A percentile compares a stretch with the other conserved stretches of the same genome.
Conservation (phyloP, 352 stramenopile genomes). For the Phytophthora sojae region DNA sequence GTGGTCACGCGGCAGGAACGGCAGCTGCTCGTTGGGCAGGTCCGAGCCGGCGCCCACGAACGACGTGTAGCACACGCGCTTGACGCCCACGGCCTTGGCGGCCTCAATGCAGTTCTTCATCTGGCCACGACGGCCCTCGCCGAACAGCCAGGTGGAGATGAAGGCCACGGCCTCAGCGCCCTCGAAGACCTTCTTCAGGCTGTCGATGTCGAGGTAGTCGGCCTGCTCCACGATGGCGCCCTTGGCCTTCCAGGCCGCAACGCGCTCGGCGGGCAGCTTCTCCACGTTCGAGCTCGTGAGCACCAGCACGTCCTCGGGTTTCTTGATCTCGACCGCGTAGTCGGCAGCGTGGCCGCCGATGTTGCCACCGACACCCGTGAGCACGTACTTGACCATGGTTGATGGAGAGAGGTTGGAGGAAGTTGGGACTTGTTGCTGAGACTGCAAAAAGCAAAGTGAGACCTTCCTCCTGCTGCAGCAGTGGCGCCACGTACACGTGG, state of each 20-base stretch:
- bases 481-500: too few relatives aligned
- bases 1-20: slow-evolving; percentile 29
- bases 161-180: slow-evolving; percentile 26
- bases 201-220: slow-evolving; percentile 13
- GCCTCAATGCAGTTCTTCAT: slow-evolving; percentile 24
- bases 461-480: not conserved
- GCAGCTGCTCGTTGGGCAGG: slow-evolving; percentile 23
- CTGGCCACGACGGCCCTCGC: slow-evolving; percentile 22
- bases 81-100: slow-evolving; percentile 23
- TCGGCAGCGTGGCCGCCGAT: slow-evolving; percentile 34
- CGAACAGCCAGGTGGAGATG: slow-evolving; percentile 28
- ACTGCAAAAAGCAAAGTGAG: slow-evolving; percentile 26
- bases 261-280: not conserved
- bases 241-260: not conserved
- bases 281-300: not conserved
- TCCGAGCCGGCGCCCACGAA: slow-evolving; percentile 23
- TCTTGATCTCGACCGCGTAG: slow-evolving; percentile 30
- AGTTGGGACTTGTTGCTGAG: slow-evolving; percentile 19
- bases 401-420: not conserved
- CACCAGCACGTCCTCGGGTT: slow-evolving; percentile 30
- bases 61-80: slow-evolving; percentile 29
- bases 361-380: slow-evolving; percentile 37
- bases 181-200: slow-evolving; percentile 26
- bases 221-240: slow-evolving; percentile 5
- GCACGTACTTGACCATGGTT: slow-evolving; percentile 43